These are phyloP conservation scores for Zymoseptoria pseudotritici DNA, from an alignment of 2,329 filamentous ascomycete species.

Conservation along the genomic window DNA sequence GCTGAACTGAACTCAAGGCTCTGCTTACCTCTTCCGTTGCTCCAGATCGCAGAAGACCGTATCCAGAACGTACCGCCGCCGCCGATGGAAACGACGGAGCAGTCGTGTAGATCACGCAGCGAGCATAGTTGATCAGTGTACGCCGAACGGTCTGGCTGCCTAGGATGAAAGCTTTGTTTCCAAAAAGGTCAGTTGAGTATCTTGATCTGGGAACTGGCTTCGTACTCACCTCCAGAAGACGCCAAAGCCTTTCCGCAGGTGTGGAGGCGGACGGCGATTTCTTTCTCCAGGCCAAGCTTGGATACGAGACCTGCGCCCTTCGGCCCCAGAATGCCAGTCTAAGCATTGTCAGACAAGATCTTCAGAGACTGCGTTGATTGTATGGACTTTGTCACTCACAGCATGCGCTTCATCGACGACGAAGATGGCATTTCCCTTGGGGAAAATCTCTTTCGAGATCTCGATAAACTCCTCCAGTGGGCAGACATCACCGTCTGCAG, in stretches of 20 bases:
- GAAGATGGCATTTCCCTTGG: slow-evolving; percentile 3
- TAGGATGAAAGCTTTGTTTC: neutral
- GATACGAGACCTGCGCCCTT: slow-evolving; percentile 1
- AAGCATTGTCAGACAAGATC: too few species aligned
- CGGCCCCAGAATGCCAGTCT: neutral
- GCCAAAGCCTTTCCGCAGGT: slow-evolving; percentile 2
- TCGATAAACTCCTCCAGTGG: slow-evolving; percentile 63
- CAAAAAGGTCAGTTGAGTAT: too few species aligned
- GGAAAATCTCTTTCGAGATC: slow-evolving; percentile 33
- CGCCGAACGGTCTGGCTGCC: slow-evolving; percentile 2
- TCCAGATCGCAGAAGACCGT: neutral
- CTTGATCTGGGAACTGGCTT: neutral
- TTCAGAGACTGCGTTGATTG: too few species aligned
- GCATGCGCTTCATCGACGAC: slow-evolving; percentile 5
- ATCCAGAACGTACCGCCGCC: neutral
- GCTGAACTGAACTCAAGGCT: neutral
- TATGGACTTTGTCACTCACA: too few species aligned
- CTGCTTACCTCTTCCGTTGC: neutral
- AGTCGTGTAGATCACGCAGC: too few species aligned
- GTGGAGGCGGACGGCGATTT: slow-evolving; percentile 4
- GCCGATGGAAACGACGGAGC: too few species aligned
- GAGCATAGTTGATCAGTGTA: too few species aligned
- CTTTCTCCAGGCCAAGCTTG: slow-evolving; percentile 2
- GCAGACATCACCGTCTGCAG: slow-evolving; percentile 59
- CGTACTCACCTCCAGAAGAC: neutral